Evolutionary conservation across 2,329 filamentous ascomycete genomes (phyloP), one percentile per base, ranked within the genome.

Genomic region (Pseudogymnoascus sp.): DNA sequence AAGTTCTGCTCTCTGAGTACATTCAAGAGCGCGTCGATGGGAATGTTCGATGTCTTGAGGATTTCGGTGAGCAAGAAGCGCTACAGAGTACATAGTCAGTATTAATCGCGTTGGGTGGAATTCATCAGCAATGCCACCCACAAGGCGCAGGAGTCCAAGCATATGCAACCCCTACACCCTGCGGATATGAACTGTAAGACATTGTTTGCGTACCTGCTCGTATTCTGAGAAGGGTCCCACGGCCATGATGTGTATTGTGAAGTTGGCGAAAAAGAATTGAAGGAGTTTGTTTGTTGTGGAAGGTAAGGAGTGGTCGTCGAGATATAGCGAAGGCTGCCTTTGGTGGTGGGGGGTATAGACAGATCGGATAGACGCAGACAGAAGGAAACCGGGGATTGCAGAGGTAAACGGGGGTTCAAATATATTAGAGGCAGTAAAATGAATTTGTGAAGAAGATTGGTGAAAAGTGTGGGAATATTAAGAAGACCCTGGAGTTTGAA

Each of bases 51-150:
- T 25, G 75, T 74, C 70, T 80, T 82, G 66, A 82, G 72, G 66
- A 81, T 77, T 68, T 82, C 79, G 67, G 78, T 75, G 66, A 82
- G 75, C 63, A 82, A 71, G 66, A 76, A 75, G 28, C 64, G 66
- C 66, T 68, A 25, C 31, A 46, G 34, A 49, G 16, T 21, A 28
- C 37, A 42, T 12, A n/a, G 40, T 62, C 37, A 53, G 59, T 34
- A 61, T 28, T 43, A 34, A 23, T 42, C 36, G 53, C 62, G 38
- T 9, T 12, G 8, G 25, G 31, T 34, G 38, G 23, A 49, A 61
- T 34, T 34, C 60, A 16, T 23, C 43, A 28, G 18, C 23, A 61
- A 28, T 9, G 21, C 12, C 60, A 62, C 28, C 12, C 60, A 62
- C 28, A 59, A 16, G 21, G 40, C 42, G 60, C 43, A 25, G 60